These are phyloP conservation scores for Maudiozyma turicensis DNA, from an alignment of 805 yeast species.

Conservation along the genomic window DNA sequence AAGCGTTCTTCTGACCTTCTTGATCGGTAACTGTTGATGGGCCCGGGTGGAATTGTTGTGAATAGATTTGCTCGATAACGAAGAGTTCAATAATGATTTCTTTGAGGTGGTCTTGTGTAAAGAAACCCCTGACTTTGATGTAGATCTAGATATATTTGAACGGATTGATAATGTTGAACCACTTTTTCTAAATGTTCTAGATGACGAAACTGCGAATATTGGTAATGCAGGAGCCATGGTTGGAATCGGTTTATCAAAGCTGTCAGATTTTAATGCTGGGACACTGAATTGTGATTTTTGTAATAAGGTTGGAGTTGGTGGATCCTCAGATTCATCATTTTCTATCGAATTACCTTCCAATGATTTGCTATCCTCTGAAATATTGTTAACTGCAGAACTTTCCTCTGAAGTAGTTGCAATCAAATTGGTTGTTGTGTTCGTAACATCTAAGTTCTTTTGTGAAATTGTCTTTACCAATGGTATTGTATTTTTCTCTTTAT, in stretches of 20 bases:
- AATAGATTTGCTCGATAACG: conserved; percentile 2
- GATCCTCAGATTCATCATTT: conserved; percentile 2
- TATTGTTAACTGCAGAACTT: not conserved
- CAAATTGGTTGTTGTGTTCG: not conserved
- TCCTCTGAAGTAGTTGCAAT: not conserved
- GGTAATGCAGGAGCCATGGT: conserved; percentile 14
- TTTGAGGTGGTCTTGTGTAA: conserved; percentile 13
- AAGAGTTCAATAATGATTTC: conserved; percentile 9
- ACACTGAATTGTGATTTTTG: conserved; percentile 28
- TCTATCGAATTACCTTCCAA: not conserved
- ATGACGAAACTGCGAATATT: conserved; percentile 22
- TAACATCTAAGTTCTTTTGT: not conserved
- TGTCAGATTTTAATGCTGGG: conserved; percentile 12
- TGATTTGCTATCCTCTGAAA: not conserved
- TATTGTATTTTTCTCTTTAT: conserved; percentile 56
- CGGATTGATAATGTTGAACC: conserved; percentile 12
- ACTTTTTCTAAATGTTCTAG: conserved; percentile 21
- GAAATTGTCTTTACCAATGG: not conserved
- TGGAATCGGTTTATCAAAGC: conserved; percentile 3
- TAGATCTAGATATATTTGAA: conserved; percentile 6
- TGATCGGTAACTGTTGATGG: not conserved
- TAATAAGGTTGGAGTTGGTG: conserved; percentile 18
- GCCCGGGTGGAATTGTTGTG: not conserved
- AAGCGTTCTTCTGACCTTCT: conserved; percentile 15
- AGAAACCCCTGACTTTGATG: conserved; percentile 5